Percentiles rank a stretch among this genome's conserved stretches.
Conservation (phyloP, 2,329 filamentous ascomycete species). For the Sphaceloma murrayae region DNA sequence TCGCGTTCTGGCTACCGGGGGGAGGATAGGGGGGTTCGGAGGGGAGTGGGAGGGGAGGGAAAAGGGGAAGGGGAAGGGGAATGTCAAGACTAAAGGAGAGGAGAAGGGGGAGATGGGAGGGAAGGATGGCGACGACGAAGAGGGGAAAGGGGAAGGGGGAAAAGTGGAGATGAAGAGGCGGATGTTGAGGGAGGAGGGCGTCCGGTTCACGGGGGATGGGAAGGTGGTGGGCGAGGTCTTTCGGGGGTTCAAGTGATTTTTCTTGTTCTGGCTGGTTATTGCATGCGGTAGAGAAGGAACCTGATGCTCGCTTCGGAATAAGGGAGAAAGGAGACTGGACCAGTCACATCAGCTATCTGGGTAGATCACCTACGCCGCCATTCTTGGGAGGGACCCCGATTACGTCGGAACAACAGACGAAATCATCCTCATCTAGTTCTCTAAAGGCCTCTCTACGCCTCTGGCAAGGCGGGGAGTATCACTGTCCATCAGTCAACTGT, state of each 20-base stretch:
- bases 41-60: conserved; percentile 41
- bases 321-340: not conserved
- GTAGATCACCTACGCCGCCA: not conserved
- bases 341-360: not conserved
- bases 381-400: no score
- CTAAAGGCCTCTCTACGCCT: no score
- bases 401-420: not conserved
- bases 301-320: not conserved
- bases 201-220: conserved; percentile 36
- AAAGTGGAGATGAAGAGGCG: conserved; percentile 35
- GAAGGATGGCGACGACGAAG: no score
- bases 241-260: conserved; percentile 23
- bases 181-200: conserved; percentile 35
- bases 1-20: conserved; percentile 29
- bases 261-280: not conserved
- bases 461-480: no score
- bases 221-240: conserved; percentile 35
- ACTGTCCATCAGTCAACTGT: no score
- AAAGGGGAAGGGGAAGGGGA: conserved; percentile 34
- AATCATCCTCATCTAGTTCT: no score
- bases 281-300: not conserved
- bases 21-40: conserved; percentile 42
- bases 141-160: conserved; percentile 37
- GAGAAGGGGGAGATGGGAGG: no score
- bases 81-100: no score